Evolutionary conservation across 2,329 filamentous ascomycete species (phyloP).

Genomic region (Piedraia hortae): DNA sequence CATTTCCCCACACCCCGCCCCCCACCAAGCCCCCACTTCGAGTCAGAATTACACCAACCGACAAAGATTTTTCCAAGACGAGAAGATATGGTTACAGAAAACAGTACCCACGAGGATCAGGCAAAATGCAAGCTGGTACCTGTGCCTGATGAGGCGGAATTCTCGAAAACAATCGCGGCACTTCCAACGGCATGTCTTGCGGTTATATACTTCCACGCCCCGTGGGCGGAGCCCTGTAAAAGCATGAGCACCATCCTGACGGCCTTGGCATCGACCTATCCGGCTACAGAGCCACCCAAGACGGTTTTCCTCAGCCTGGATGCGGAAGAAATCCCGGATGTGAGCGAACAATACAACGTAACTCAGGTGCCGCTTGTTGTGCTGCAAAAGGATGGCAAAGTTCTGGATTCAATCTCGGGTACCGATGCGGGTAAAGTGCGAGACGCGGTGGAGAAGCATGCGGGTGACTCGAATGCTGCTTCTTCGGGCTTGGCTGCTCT

Average conservation of each 20-base stretch:
- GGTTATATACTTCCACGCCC: slow-evolving; percentile 80
- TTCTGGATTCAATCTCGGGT: slow-evolving; percentile 66
- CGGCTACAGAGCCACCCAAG: slow-evolving; percentile 31
- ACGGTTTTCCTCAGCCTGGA: slow-evolving; percentile 77
- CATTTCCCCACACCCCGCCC: not conserved
- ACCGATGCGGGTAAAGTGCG: slow-evolving; percentile 71
- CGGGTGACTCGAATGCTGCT: slow-evolving; percentile 13
- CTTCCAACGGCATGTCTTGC: slow-evolving; percentile 45
- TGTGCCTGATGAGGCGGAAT: slow-evolving; percentile 45
- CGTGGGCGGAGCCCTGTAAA: slow-evolving; percentile 86
- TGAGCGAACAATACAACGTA: slow-evolving; percentile 80
- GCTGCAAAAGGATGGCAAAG: slow-evolving; percentile 44
- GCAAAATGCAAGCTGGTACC: slow-evolving; percentile 33
- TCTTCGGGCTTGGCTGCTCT: slow-evolving; percentile 13
- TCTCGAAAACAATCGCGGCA: slow-evolving; percentile 37
- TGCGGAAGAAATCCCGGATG: slow-evolving; percentile 76
- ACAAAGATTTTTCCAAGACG: not conserved
- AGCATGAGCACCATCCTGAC: slow-evolving; percentile 75
- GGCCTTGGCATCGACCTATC: slow-evolving; percentile 67
- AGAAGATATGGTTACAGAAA: not conserved
- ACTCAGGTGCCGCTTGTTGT: slow-evolving; percentile 84
- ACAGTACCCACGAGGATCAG: not conserved
- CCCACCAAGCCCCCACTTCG: not conserved
- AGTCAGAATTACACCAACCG: not conserved
- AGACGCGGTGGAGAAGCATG: slow-evolving; percentile 59